A percentile compares a stretch with the other conserved stretches of the same genome.
Conservation (phyloP, 2,329 filamentous ascomycete species). For the Ascochyta lentis region DNA sequence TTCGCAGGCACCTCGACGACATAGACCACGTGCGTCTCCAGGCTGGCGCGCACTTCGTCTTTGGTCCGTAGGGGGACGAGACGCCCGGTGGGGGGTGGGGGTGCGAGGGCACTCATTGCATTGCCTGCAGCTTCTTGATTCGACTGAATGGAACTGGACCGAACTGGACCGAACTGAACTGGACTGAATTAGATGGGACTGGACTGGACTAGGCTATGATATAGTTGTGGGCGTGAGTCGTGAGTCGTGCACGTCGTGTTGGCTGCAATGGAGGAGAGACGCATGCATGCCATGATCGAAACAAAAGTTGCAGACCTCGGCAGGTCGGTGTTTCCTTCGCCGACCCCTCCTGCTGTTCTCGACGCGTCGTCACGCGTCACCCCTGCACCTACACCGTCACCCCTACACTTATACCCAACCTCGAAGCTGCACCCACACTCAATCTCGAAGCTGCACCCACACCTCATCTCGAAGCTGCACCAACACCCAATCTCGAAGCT, state of each 20-base stretch:
- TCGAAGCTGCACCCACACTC: not conserved
- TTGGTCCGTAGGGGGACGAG: constrained; percentile 56
- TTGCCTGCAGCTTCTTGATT: constrained; percentile 17
- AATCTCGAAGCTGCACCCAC: too few relatives aligned
- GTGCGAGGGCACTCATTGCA: constrained; percentile 34
- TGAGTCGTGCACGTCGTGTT: not conserved
- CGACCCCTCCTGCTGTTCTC: constrained; percentile 5
- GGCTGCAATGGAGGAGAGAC: constrained; percentile 2
- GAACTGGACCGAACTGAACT: not conserved
- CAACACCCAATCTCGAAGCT: too few relatives aligned
- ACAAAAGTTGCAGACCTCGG: constrained; percentile 18
- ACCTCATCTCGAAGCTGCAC: too few relatives aligned
- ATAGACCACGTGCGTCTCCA: constrained; percentile 67
- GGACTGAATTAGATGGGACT: too few relatives aligned
- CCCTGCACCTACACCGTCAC: not conserved
- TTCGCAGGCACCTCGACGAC: constrained; percentile 76
- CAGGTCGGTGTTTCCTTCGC: constrained; percentile 15
- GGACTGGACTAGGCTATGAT: constrained; percentile 3
- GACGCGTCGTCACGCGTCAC: constrained; percentile 5
- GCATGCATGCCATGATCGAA: not conserved
- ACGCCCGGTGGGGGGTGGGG: constrained; percentile 28
- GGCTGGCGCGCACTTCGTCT: constrained; percentile 57
- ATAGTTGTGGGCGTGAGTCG: constrained; percentile 6
- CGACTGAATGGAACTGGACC: too few relatives aligned
- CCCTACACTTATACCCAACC: not conserved